Evolutionary conservation across 805 yeast species (phyloP).

Genomic region (Suhomyces tanzawaensis): DNA sequence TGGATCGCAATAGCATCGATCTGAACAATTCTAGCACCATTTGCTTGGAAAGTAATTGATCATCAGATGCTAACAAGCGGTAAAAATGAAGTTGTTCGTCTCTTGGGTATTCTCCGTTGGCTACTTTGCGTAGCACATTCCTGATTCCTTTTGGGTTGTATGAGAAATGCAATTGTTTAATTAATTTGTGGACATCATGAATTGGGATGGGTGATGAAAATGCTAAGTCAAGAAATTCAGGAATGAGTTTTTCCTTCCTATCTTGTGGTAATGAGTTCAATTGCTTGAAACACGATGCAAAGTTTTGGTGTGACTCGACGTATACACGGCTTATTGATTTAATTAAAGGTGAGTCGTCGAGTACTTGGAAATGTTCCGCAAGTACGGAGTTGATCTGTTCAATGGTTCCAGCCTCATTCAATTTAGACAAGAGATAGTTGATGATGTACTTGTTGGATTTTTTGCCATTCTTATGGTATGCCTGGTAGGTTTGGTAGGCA

Average conservation of each 20-base stretch:
- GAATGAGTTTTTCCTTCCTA: background rate
- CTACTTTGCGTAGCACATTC: background rate
- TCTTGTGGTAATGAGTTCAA: background rate
- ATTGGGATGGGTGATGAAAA: background rate
- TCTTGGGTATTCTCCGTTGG: background rate
- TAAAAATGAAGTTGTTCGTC: conserved; percentile 3
- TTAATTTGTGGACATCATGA: background rate
- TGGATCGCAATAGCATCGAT: conserved; percentile 10
- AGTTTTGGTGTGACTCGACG: background rate
- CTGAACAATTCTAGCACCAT: conserved; percentile 10
- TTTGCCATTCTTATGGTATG: conserved; percentile 6
- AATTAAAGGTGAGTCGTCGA: conserved; percentile 8
- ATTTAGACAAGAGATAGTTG: conserved; percentile 8
- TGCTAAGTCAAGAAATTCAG: background rate
- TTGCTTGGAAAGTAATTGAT: conserved; percentile 5
- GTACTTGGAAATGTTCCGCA: background rate
- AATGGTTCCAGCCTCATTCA: background rate
- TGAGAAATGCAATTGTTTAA: background rate
- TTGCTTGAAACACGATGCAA: background rate
- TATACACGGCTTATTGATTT: conserved; percentile 1
- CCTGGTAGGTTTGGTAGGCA: conserved; percentile 10
- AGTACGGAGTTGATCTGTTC: conserved; percentile 4
- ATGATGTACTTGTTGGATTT: conserved; percentile 11
- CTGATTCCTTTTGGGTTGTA: background rate
- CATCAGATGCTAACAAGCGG: conserved; percentile 1